phyloP scores from a whole-genome alignment of 2,329 filamentous ascomycete genomes.

The Alternaria conjuncta region DNA sequence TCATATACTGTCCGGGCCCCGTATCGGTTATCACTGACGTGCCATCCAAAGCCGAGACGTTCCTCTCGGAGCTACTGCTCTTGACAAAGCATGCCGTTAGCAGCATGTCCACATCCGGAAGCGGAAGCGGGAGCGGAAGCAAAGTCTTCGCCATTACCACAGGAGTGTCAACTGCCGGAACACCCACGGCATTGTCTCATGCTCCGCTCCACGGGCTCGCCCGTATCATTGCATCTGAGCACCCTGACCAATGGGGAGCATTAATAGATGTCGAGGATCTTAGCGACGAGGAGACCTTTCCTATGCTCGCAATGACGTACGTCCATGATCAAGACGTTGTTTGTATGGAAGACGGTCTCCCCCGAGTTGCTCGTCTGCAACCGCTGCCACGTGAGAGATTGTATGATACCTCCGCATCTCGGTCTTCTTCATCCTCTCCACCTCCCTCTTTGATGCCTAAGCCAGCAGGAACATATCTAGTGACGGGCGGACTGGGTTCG shows the following conservation, averaged over 20 bases:
- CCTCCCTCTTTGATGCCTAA: conserved; percentile 23
- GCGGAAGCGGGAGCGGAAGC: background rate
- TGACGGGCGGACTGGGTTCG: conserved; percentile 52
- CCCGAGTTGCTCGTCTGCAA: background rate
- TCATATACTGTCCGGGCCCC: background rate
- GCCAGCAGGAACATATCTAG: conserved; percentile 53
- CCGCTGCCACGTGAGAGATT: background rate
- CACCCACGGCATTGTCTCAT: background rate
- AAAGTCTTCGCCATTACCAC: background rate
- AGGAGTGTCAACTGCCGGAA: background rate
- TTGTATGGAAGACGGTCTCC: background rate
- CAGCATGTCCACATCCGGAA: background rate
- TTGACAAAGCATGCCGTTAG: background rate
- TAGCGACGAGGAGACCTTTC: conserved; percentile 26
- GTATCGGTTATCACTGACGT: background rate
- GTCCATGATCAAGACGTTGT: conserved; percentile 20
- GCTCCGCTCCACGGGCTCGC: conserved; percentile 9
- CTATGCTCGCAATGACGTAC: conserved; percentile 48
- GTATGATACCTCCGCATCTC: background rate
- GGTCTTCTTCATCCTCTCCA: background rate
- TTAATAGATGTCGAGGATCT: conserved; percentile 19
- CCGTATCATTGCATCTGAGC: conserved; percentile 49
- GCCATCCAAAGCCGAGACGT: background rate
- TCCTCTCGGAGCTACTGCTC: background rate
- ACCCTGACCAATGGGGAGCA: conserved; percentile 50